Conservation (phyloP, 208 protist genomes). For the Acanthamoeba royreba region DNA sequence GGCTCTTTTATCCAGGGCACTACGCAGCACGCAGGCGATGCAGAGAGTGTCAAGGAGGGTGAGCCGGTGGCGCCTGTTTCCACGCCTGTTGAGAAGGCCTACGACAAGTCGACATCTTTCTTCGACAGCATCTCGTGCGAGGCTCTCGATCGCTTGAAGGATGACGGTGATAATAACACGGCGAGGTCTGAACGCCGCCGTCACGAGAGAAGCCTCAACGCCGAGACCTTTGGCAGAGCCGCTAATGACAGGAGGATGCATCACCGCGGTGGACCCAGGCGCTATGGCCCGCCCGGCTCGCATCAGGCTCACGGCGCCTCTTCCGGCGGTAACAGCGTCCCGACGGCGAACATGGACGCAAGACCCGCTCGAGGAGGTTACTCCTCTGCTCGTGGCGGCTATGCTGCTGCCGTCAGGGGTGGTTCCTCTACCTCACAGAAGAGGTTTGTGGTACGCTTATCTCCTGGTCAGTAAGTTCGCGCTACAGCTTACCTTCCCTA, state of each 20-base stretch:
- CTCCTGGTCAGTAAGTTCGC: no score
- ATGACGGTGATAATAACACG: background rate
- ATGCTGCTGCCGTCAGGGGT: background rate
- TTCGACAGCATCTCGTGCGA: slow-evolving; percentile 30
- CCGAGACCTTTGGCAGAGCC: slow-evolving; percentile 15
- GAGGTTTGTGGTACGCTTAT: background rate
- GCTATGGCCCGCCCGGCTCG: background rate
- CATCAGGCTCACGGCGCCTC: background rate
- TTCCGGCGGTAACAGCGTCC: background rate
- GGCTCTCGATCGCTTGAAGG: background rate
- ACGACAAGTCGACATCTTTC: slow-evolving; percentile 18
- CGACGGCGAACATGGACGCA: background rate
- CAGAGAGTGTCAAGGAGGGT: background rate
- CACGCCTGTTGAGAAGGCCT: background rate
- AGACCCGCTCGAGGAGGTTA: background rate
- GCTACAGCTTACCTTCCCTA: no score
- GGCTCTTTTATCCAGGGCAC: background rate
- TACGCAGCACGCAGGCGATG: background rate
- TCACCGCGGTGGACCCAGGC: background rate
- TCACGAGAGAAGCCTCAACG: background rate
- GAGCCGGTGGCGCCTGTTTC: background rate
- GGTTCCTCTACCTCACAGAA: background rate
- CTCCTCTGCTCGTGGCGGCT: background rate
- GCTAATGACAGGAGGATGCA: background rate
- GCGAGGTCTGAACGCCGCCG: background rate